A percentile compares a stretch with the other conserved stretches of the same genome.
Conservation (phyloP, 2,329 filamentous ascomycete genomes). For the Penicillium sp. region DNA sequence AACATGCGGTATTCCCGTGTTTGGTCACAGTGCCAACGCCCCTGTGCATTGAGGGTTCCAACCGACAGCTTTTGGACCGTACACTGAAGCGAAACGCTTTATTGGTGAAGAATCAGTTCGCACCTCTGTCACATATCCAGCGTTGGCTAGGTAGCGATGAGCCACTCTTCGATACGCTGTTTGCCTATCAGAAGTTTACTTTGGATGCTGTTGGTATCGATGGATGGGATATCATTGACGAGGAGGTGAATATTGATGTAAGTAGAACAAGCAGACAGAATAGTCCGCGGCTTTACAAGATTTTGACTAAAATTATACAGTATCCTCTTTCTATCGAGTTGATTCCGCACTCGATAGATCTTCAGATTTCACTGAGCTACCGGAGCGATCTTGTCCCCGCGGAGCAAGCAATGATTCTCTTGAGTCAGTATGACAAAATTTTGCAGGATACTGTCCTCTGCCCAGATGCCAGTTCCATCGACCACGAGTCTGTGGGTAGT, state of each 20-base stretch:
- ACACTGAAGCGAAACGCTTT: constrained; percentile 66
- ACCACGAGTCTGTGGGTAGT: constrained; percentile 33
- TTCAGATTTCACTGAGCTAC: constrained; percentile 67
- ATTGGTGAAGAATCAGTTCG: constrained; percentile 68
- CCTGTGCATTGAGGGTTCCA: constrained; percentile 54
- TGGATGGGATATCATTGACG: constrained; percentile 61
- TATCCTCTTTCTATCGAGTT: constrained; percentile 81
- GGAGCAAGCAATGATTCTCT: constrained; percentile 64
- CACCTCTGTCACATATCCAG: constrained; percentile 69
- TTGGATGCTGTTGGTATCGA: constrained; percentile 16
- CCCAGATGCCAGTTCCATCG: constrained; percentile 42
- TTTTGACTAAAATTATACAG: constrained; percentile 26
- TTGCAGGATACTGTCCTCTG: constrained; percentile 58
- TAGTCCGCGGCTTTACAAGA: not conserved
- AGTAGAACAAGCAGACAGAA: constrained; percentile 12
- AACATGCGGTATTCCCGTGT: constrained; percentile 68
- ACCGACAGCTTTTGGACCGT: constrained; percentile 55
- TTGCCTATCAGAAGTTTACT: constrained; percentile 71
- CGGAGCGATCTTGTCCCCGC: constrained; percentile 62
- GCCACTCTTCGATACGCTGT: constrained; percentile 75
- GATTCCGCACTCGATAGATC: constrained; percentile 52
- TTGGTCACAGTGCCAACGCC: constrained; percentile 76
- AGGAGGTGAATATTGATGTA: constrained; percentile 66
- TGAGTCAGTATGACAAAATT: constrained; percentile 68
- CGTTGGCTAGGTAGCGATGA: constrained; percentile 64